A percentile compares a stretch with the other conserved stretches of the same genome.
These are phyloP conservation scores for Magnusiomyces paraingens DNA, from an alignment of 1,139 yeast species.

Conservation along the genomic window DNA sequence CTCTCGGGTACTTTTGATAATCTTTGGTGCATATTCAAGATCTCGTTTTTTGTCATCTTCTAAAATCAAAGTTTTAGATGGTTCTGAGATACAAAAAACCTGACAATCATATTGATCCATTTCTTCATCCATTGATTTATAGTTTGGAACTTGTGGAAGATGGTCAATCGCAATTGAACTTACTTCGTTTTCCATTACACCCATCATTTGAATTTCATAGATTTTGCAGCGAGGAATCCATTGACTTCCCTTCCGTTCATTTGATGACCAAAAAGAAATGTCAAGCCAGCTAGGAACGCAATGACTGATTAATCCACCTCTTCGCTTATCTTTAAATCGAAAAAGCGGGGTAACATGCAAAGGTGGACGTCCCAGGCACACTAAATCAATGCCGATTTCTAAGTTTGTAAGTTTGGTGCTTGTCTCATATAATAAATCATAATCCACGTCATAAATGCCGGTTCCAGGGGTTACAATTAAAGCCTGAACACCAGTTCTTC, in stretches of 20 bases:
- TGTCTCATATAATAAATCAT: slow-evolving; percentile 65
- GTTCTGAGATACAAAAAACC: slow-evolving; percentile 19
- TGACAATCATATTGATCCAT: slow-evolving; percentile 59
- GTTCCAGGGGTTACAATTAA: slow-evolving; percentile 87
- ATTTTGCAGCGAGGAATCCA: slow-evolving; percentile 94
- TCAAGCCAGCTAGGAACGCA: slow-evolving; percentile 95
- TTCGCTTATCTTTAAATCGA: slow-evolving; percentile 49
- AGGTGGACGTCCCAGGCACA: slow-evolving; percentile 87
- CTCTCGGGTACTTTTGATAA: too few species aligned
- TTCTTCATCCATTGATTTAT: slow-evolving; percentile 39
- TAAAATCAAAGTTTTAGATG: too few species aligned
- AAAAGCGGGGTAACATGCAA: slow-evolving; percentile 86
- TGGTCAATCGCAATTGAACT: slow-evolving; percentile 58
- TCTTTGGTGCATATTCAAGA: too few species aligned
- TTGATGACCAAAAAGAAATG: slow-evolving; percentile 69
- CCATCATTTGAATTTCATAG: slow-evolving; percentile 97
- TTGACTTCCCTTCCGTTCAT: slow-evolving; percentile 42
- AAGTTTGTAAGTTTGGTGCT: slow-evolving; percentile 67
- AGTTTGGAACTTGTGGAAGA: slow-evolving; percentile 28
- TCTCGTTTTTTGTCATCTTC: too few species aligned
- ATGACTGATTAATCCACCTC: slow-evolving; percentile 35
- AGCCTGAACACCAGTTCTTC: slow-evolving; percentile 82
- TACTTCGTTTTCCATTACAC: slow-evolving; percentile 85
- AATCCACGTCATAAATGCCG: slow-evolving; percentile 89
- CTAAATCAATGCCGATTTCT: slow-evolving; percentile 82